Evolutionary conservation across 495 filamentous ascomycete genomes (phyloP).

Genomic region (Xylaria nigripes): DNA sequence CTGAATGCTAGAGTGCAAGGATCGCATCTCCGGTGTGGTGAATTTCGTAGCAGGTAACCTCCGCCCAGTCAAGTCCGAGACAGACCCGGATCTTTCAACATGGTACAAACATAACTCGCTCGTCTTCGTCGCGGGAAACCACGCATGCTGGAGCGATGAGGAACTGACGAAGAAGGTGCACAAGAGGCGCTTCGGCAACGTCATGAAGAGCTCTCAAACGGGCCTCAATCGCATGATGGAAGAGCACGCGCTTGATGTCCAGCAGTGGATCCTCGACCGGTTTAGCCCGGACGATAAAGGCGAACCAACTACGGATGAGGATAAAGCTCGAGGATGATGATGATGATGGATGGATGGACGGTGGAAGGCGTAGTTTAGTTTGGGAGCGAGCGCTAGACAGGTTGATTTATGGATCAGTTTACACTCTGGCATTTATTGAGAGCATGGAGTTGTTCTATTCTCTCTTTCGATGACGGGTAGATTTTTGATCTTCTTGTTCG

Average conservation of each 20-base stretch:
- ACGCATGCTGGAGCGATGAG: slow-evolving; percentile 59
- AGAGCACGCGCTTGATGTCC: slow-evolving; percentile 49
- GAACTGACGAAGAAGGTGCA: slow-evolving; percentile 49
- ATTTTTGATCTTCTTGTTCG: too few relatives aligned
- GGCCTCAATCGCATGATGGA: slow-evolving; percentile 58
- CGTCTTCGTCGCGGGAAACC: slow-evolving; percentile 63
- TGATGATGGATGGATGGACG: background rate
- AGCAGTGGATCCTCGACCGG: slow-evolving; percentile 45
- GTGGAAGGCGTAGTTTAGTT: background rate
- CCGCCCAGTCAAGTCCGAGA: slow-evolving; percentile 58
- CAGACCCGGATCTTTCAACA: slow-evolving; percentile 52
- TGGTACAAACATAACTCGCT: slow-evolving; percentile 69
- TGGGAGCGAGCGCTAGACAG: background rate
- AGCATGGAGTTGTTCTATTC: background rate
- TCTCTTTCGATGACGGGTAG: too few relatives aligned
- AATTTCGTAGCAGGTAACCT: slow-evolving; percentile 56
- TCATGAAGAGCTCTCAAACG: slow-evolving; percentile 45
- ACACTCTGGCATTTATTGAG: background rate
- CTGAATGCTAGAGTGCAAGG: slow-evolving; percentile 32
- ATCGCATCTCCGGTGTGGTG: slow-evolving; percentile 41
- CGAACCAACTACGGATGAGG: slow-evolving; percentile 33
- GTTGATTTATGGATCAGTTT: background rate
- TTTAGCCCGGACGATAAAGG: slow-evolving; percentile 17
- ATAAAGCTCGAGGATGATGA: slow-evolving; percentile 13
- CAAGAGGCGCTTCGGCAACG: slow-evolving; percentile 57